phyloP scores from a whole-genome alignment of 2,329 filamentous ascomycete species.

The Claviceps capensis region DNA sequence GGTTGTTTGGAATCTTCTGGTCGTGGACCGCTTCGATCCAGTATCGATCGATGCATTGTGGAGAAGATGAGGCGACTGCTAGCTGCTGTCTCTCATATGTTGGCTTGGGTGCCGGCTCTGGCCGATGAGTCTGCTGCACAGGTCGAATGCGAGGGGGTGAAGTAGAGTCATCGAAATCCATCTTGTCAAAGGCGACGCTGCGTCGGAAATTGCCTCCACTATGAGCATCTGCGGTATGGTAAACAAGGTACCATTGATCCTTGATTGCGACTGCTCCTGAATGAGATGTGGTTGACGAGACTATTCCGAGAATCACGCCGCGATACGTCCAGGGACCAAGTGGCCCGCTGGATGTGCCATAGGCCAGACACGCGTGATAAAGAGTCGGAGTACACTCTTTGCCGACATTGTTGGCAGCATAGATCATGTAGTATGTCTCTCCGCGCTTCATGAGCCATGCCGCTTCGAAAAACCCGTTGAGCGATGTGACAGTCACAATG shows the following conservation, averaged over 20 bases:
- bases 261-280: not conserved
- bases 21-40: constrained; percentile 1
- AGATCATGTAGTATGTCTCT: not conserved
- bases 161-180: not conserved
- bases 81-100: not conserved
- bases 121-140: not conserved
- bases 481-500: not conserved
- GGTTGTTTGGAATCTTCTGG: not conserved
- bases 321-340: constrained; percentile 1
- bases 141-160: not conserved
- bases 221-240: not conserved
- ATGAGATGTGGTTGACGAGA: constrained; percentile 1
- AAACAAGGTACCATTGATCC: constrained; percentile 1
- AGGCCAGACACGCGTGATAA: not conserved
- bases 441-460: not conserved
- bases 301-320: not conserved
- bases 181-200: not conserved
- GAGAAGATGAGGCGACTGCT: not conserved
- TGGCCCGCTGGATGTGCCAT: not conserved
- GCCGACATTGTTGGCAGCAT: not conserved
- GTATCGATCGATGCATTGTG: not conserved
- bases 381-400: not conserved
- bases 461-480: not conserved
- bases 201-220: not conserved
- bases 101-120: not conserved